Conservation (phyloP, 2,329 filamentous ascomycete species). For the Lasiodiplodia gonubiensis region DNA sequence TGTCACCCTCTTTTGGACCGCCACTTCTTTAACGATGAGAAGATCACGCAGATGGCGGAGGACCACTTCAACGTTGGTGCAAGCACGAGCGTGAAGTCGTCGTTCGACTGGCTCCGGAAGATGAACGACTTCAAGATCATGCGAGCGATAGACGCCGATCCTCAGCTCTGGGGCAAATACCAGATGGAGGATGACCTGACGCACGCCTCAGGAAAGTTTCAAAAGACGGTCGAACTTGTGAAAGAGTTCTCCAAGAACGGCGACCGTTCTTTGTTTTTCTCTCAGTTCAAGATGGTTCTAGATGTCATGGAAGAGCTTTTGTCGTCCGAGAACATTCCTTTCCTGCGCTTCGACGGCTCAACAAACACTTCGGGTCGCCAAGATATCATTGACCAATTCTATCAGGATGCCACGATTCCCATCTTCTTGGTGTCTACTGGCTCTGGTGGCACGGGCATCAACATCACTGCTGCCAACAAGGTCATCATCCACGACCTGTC, state of each 20-base stretch:
- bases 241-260: constrained; percentile 75
- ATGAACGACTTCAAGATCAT: constrained; percentile 59
- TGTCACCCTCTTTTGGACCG: constrained; percentile 91
- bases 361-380: constrained; percentile 85
- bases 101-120: constrained; percentile 59
- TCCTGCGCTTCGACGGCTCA: constrained; percentile 83
- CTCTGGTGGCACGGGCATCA: constrained; percentile 95
- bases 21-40: constrained; percentile 76
- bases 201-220: constrained; percentile 84
- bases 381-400: constrained; percentile 85
- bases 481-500: constrained; percentile 96
- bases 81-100: constrained; percentile 56
- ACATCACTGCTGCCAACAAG: constrained; percentile 93
- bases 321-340: constrained; percentile 72
- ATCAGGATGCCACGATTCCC: constrained; percentile 74
- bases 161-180: constrained; percentile 51
- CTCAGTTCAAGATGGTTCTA: constrained; percentile 89
- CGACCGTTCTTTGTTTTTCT: constrained; percentile 89
- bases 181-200: constrained; percentile 66
- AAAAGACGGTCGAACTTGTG: constrained; percentile 77
- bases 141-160: not conserved
- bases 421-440: constrained; percentile 94
- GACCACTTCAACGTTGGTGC: constrained; percentile 74
- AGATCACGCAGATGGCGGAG: constrained; percentile 76
- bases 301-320: constrained; percentile 88